phyloP scores from a whole-genome alignment of 1,139 yeast genomes.

The Saccharomyces pastorianus region DNA sequence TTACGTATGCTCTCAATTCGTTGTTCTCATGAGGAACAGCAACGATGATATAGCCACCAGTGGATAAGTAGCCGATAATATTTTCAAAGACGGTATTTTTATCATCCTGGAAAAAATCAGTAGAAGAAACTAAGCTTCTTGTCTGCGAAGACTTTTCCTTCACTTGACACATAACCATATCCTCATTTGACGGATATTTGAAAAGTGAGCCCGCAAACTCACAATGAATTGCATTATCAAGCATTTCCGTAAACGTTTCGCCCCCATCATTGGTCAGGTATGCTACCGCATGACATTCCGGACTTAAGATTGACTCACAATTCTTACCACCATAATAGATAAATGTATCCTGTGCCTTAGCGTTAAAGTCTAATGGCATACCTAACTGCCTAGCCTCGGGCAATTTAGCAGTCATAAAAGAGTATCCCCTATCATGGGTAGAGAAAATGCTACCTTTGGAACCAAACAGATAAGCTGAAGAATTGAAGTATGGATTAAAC shows the following conservation, averaged over 20 bases:
- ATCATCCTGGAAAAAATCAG: conserved; percentile 43
- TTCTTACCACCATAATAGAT: conserved; percentile 61
- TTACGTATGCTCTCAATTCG: conserved; percentile 59
- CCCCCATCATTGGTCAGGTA: conserved; percentile 61
- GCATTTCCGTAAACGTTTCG: conserved; percentile 45
- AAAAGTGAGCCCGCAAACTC: conserved; percentile 55
- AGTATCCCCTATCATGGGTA: conserved; percentile 62
- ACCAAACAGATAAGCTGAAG: conserved; percentile 56
- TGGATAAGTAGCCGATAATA: conserved; percentile 58
- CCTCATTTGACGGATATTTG: conserved; percentile 34
- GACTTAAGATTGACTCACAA: conserved; percentile 41
- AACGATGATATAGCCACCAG: conserved; percentile 60
- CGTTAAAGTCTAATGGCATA: conserved; percentile 47
- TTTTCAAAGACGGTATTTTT: conserved; percentile 38
- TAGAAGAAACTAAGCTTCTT: conserved; percentile 41
- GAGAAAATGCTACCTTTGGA: conserved; percentile 42
- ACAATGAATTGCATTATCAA: conserved; percentile 50
- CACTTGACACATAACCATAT: conserved; percentile 56
- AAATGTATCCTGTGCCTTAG: conserved; percentile 46
- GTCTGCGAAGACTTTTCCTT: conserved; percentile 30
- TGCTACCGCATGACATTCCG: conserved; percentile 49
- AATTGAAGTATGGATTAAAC: conserved; percentile 55
- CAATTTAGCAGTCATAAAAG: conserved; percentile 39
- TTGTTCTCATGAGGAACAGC: conserved; percentile 43
- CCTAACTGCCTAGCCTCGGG: conserved; percentile 45